These are phyloP conservation scores for Letharia lupina DNA, from an alignment of 495 filamentous ascomycete species.

Conservation along the genomic window DNA sequence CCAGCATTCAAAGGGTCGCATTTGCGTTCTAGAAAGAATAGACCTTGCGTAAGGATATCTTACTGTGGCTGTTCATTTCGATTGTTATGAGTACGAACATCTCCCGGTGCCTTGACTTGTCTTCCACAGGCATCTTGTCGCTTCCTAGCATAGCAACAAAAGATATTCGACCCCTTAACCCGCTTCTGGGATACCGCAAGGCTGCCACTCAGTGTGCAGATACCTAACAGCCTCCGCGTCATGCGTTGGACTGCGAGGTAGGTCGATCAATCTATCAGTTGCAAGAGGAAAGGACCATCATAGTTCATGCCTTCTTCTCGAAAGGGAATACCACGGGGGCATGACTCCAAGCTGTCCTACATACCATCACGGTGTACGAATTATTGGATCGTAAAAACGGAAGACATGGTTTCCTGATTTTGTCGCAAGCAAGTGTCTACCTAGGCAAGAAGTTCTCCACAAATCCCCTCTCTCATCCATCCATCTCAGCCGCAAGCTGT, in stretches of 20 bases:
- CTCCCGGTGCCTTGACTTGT: neutral
- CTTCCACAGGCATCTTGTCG: neutral
- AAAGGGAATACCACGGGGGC: slow-evolving; percentile 8
- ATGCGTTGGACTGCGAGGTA: slow-evolving; percentile 20
- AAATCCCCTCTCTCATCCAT: neutral
- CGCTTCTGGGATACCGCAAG: slow-evolving; percentile 15
- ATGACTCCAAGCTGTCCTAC: slow-evolving; percentile 28
- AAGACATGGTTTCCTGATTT: neutral
- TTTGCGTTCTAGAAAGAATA: no score
- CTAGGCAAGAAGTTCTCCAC: neutral
- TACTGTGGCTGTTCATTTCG: neutral
- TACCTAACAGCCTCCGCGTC: slow-evolving; percentile 18
- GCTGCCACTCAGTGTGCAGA: slow-evolving; percentile 11
- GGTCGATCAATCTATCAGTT: slow-evolving; percentile 13
- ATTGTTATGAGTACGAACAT: neutral
- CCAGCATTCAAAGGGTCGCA: no score
- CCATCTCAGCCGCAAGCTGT: neutral
- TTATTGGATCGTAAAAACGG: neutral
- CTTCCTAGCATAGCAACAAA: neutral
- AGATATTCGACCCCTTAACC: slow-evolving; percentile 17
- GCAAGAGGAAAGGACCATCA: slow-evolving; percentile 26
- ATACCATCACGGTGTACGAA: neutral
- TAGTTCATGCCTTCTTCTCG: slow-evolving; percentile 26
- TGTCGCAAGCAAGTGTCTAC: neutral
- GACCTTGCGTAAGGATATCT: no score